Evolutionary conservation across 2,329 filamentous ascomycete genomes (phyloP), one percentile per base, ranked within the genome.

Genomic region (Fusarium sp.): DNA sequence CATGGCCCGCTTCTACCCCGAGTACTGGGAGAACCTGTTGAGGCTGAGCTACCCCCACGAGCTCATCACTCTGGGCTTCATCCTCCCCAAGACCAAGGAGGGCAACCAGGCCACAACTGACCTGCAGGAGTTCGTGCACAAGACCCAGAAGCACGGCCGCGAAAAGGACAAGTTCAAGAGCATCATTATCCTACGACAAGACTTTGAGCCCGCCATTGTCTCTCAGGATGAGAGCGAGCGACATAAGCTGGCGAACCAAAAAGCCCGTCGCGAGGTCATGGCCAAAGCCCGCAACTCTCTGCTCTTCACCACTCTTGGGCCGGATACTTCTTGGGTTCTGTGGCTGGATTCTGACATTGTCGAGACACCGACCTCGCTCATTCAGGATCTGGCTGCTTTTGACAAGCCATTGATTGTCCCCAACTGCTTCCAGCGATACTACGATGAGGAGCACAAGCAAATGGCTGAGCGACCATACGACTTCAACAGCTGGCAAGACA

Each of bases 401-500:
- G 91, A 98, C 84, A 95, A 97, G 84, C 90, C 95, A n/a, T 90
- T 99, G 72, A 93, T 98, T 65, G 95, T 95, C 1, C 95, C 97
- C 61, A 99, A 99, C 82, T 98, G 96, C 87, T 98, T 93, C 87
- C 97, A 99, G 85, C 88, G 93, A 73, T 98, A 91, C 84, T 89
- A 89, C 56, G 92, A 98, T 73, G 78, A 86, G 1, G 88, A 93
- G 16, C 92, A 89, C 61, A 92, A 93, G 79, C 88, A 91, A 74
- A 90, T 90, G 86, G 91, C 92, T 50, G 91, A 96, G 80, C 91
- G 97, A 6, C 91, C 95, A 0, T 99, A 99, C 82, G 97, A 99
- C 85, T 98, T 92, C 88, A 99, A 99, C 86, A 97, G 94, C 81
- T 99, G 97, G 97, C 91, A 96, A 79, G 97, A 99, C 81, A 97